Conservation (phyloP, 495 filamentous ascomycete genomes). For the Cladorrhinum samala region DNA sequence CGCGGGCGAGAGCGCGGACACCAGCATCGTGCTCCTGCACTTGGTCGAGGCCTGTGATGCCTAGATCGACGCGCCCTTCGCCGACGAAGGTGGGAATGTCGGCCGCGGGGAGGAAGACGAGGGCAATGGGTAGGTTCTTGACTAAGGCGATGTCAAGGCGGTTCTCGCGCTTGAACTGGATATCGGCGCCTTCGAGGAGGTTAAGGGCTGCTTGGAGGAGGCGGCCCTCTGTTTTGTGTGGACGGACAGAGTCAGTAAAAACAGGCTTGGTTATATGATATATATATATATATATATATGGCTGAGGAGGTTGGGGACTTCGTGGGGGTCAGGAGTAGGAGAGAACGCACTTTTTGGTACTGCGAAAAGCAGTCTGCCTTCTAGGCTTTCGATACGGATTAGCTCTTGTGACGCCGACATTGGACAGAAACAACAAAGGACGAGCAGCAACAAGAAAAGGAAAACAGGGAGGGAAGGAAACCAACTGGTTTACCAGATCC, state of each 20-base stretch:
- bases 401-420: conserved; percentile 27
- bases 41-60: conserved; percentile 90
- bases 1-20: conserved; percentile 48
- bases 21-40: conserved; percentile 85
- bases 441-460: conserved; percentile 1
- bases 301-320: no score
- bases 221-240: conserved; percentile 66
- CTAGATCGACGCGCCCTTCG: conserved; percentile 86
- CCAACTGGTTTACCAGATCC: conserved; percentile 84
- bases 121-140: conserved; percentile 88
- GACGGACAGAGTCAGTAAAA: conserved; percentile 2
- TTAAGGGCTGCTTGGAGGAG: conserved; percentile 80
- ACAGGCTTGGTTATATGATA: no score
- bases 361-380: conserved; percentile 90
- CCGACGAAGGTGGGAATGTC: conserved; percentile 97
- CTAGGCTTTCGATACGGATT: conserved; percentile 54
- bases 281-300: no score
- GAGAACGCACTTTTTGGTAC: conserved; percentile 84
- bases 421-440: neutral
- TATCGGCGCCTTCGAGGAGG: conserved; percentile 85
- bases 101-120: conserved; percentile 93
- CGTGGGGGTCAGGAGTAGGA: no score
- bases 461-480: conserved; percentile 21
- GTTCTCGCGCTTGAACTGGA: conserved; percentile 89
- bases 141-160: conserved; percentile 95